These are phyloP conservation scores for Dimocarpus longan DNA, from an alignment of 345 rosid species.

Conservation along the genomic window DNA sequence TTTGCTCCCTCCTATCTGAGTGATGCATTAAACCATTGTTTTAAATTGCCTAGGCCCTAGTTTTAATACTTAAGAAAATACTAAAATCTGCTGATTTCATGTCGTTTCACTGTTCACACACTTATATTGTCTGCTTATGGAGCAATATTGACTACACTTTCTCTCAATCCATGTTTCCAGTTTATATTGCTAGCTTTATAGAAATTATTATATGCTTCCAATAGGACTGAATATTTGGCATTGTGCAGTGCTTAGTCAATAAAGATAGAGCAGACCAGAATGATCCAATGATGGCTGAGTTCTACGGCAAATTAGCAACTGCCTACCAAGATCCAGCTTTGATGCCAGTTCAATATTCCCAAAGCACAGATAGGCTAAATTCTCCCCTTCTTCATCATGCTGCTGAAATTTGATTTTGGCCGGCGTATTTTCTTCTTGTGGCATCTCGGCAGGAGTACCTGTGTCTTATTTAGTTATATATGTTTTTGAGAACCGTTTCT, in stretches of 20 bases:
- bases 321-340: conserved; percentile 80
- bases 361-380: conserved; percentile 39
- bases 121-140: not conserved
- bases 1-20: not conserved
- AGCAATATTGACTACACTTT: not conserved
- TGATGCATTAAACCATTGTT: not conserved
- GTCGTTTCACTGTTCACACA: not conserved
- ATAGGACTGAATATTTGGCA: conserved; percentile 19
- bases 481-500: not conserved
- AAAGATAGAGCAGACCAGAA: conserved; percentile 70
- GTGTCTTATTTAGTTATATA: not conserved
- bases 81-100: not conserved
- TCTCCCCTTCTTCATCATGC: conserved; percentile 54
- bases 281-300: conserved; percentile 58
- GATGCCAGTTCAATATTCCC: conserved; percentile 40
- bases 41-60: not conserved
- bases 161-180: not conserved
- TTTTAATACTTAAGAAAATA: not conserved
- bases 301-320: conserved; percentile 53
- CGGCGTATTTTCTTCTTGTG: not conserved
- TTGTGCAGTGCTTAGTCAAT: conserved; percentile 72
- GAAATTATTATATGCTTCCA: not conserved
- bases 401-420: conserved; percentile 27
- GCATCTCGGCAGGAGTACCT: not conserved
- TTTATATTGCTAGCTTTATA: not conserved